Evolutionary conservation across 2,329 filamentous ascomycete genomes (phyloP), one percentile per base, ranked within the genome.

Genomic region (Colletotrichum incanum): DNA sequence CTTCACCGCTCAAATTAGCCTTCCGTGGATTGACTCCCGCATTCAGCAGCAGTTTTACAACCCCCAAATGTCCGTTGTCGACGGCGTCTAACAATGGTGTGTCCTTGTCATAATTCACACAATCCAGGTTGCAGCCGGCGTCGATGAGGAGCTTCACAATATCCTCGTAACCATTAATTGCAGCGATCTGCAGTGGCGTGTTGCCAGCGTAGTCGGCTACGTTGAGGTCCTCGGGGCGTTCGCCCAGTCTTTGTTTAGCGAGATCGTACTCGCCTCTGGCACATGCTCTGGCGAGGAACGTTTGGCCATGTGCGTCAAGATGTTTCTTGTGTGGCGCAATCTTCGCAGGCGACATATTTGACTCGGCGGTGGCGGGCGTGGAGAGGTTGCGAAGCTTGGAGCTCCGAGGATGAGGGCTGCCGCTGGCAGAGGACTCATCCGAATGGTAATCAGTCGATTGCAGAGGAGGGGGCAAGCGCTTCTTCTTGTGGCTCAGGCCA

Each of bases 31-130:
- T 97, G 16, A 97, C 96, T 14, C 95, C 96, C 68, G 95, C 93
- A 67, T 93, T 90, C 2, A 99, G 86, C 43, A 99, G 85, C 12
- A 98, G 86, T 77, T 91, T 94, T 52, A 99, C 93, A 5, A 98
- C 96, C 23, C 93, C 93, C 9, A 98, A 81, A 79, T 99, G 95
- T 1, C 94, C 94, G 78, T 99, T 99, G 76, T 98, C 96, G 37
- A 98, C 95, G 6, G 96, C 96, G 84, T 99, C 96, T 65, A 99
- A 92, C 45, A 99, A 88, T 37, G 96, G 96, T 0, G 96, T 98
- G 78, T 99, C 96, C 78, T 94, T 94, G 77, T 95, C 93, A 77
- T 94, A 92, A 77, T 93, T 92, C 70, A 92, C 85, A 77, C 89
- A 96, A 78, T 98, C 93, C 56, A 96, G 88, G 67, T 94, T 93